Evolutionary conservation across 257 asterid genomes (phyloP).

Genomic region (Leonotis leonurus): DNA sequence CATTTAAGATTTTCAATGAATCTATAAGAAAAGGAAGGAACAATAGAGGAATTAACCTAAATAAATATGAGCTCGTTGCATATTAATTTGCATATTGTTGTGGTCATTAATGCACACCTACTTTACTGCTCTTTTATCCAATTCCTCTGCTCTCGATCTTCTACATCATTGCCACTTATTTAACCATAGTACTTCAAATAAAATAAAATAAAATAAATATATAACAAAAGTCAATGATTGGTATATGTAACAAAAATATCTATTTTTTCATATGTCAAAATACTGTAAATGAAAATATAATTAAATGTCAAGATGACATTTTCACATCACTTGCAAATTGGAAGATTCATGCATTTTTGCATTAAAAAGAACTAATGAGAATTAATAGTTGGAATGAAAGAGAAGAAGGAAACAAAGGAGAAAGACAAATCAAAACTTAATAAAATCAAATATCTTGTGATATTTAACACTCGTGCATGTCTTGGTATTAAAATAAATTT

Average conservation of each 20-base stretch:
- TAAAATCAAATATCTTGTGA: not conserved
- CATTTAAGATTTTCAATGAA: too few relatives aligned
- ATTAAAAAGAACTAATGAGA: not conserved
- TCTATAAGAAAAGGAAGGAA: too few relatives aligned
- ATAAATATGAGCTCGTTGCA: too few relatives aligned
- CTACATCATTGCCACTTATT: not conserved
- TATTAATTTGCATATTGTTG: too few relatives aligned
- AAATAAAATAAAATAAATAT: not conserved
- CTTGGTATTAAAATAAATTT: not conserved
- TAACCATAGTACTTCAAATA: not conserved
- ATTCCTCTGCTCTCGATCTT: not conserved
- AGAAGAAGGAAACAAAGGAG: not conserved
- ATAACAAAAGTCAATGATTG: not conserved
- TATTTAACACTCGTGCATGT: not conserved
- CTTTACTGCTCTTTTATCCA: not conserved
- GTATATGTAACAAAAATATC: constrained; percentile 12
- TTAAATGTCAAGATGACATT: constrained; percentile 4
- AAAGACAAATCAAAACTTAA: not conserved
- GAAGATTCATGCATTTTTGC: not conserved
- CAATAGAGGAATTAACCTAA: too few relatives aligned
- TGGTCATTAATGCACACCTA: not conserved
- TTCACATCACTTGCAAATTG: not conserved
- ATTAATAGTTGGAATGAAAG: not conserved
- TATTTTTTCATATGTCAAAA: constrained; percentile 2
- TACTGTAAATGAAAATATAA: not conserved